Evolutionary conservation across 192 early-diverging fungal species (phyloP), one percentile per base, ranked within the genome.

Genomic region (Podochytrium sp.): DNA sequence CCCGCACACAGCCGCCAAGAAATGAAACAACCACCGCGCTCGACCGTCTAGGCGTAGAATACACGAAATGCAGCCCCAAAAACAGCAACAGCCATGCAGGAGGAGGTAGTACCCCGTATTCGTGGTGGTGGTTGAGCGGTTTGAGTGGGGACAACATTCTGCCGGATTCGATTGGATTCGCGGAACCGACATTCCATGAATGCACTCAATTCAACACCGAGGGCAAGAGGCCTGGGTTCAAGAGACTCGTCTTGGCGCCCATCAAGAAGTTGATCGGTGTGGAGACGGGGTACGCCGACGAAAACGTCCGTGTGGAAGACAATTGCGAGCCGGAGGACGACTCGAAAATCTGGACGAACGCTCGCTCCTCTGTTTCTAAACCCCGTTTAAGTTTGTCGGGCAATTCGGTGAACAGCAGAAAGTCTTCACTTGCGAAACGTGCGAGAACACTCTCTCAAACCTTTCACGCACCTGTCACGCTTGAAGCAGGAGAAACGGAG

Each of bases 51-150:
- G 66, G 66, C 37, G 66, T 69, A 7, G 66, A 69, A 25, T 56
- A 35, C 51, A 69, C 55, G 66, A 55, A 23, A 7, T 7, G 52
- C 7, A 47, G 43, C 43, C n/a, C n/a, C n/a, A n/a, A n/a, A n/a
- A n/a, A n/a, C n/a, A n/a, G n/a, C n/a, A n/a, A n/a, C n/a, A n/a
- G n/a, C n/a, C n/a, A n/a, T n/a, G n/a, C n/a, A n/a, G n/a, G n/a
- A n/a, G n/a, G n/a, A n/a, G 16, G 16, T 20, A 66, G 41, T 43
- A 71, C 69, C 1, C 69, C 69, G 40, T 71, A 71, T 30, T 71
- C 69, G 3, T 71, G 69, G 69, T 71, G 69, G 69, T 71, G 69
- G 69, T 57, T 71, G 18, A 59, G 55, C 34, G 69, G 69, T 23
- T 37, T 71, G n/a, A 71, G 69, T n/a, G 69, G 69, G 25, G 69